Evolutionary conservation across 2,329 filamentous ascomycete genomes (phyloP).

Genomic region (Xylariaceae sp.): DNA sequence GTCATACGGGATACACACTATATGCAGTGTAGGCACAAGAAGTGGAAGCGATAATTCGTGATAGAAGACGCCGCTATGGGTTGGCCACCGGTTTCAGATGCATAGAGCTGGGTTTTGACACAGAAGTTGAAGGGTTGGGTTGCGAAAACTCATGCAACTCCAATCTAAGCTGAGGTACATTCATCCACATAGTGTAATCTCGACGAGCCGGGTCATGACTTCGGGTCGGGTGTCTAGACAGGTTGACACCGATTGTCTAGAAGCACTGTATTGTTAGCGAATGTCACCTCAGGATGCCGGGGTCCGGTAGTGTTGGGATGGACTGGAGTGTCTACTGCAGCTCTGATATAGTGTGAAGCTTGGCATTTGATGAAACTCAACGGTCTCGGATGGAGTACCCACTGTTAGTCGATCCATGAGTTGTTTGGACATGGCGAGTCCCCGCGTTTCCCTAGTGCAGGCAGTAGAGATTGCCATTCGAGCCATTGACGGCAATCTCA

Average conservation of each 20-base stretch:
- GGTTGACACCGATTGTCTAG: background rate
- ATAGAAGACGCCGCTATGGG: background rate
- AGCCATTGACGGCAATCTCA: background rate
- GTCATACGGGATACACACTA: background rate
- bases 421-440: background rate
- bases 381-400: background rate
- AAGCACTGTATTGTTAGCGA: background rate
- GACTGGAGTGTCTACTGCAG: background rate
- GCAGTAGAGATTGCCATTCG: background rate
- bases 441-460: background rate
- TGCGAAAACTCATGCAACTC: background rate
- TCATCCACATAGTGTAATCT: background rate
- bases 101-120: background rate
- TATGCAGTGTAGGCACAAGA: background rate
- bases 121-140: background rate
- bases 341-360: background rate
- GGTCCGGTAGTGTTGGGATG: background rate
- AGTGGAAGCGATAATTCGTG: background rate
- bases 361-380: background rate
- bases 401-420: background rate
- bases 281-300: background rate
- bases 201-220: background rate
- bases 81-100: conserved; percentile 16
- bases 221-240: background rate
- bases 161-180: background rate